Conservation (phyloP, 306 rosid genomes). For the Cicer bijugum region DNA sequence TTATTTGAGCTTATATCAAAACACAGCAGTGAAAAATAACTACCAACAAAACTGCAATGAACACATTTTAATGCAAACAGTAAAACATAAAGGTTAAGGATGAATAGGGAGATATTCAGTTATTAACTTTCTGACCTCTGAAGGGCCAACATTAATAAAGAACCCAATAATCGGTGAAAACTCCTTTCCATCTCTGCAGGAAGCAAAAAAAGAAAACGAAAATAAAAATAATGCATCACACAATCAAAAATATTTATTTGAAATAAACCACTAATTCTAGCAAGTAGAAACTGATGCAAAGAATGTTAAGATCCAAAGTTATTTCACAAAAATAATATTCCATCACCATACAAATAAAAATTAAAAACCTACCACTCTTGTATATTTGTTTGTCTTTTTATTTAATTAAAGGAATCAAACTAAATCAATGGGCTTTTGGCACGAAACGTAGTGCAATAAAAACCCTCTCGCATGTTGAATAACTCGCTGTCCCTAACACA, state of each 20-base stretch:
- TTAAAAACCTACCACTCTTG: not conserved
- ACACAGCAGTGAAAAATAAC: not conserved
- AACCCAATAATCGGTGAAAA: conserved; percentile 83
- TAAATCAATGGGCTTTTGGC: conserved; percentile 3
- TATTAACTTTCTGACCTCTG: conserved; percentile 61
- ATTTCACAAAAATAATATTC: conserved; percentile 1
- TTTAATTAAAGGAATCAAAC: not conserved
- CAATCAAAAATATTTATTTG: conserved; percentile 3
- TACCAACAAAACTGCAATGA: not conserved
- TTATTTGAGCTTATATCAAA: conserved; percentile 8
- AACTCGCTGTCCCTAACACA: not conserved
- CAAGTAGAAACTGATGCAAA: not conserved
- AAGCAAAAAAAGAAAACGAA: conserved; percentile 12
- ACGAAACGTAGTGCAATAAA: not conserved
- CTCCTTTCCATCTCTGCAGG: conserved; percentile 76
- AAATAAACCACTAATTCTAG: conserved; percentile 28
- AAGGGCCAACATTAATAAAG: conserved; percentile 60
- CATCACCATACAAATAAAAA: not conserved
- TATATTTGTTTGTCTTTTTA: not conserved
- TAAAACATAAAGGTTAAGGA: conserved; percentile 1
- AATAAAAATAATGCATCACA: conserved; percentile 22
- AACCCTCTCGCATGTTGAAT: not conserved
- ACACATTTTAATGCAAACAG: not conserved
- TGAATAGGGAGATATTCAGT: conserved; percentile 6
- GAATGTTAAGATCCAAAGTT: conserved; percentile 17